Evolutionary conservation across 2,329 filamentous ascomycete genomes (phyloP).

Genomic region (Emergomyces orientalis): DNA sequence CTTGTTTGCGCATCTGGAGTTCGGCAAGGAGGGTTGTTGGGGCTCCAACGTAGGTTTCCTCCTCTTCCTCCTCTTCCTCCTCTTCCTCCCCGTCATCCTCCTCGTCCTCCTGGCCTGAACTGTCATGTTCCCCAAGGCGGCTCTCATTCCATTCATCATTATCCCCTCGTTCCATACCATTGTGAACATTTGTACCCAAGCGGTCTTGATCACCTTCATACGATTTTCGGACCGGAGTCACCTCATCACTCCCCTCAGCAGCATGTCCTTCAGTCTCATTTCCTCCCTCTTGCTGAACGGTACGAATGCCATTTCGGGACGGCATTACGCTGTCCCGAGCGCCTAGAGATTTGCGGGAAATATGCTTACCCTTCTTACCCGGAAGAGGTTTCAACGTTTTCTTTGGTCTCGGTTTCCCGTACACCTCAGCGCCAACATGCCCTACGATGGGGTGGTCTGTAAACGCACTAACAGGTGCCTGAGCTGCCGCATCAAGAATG

Average conservation of each 20-base stretch:
- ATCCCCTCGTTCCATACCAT: slow-evolving; percentile 13
- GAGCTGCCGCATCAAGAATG: slow-evolving; percentile 81
- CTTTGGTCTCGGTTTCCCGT: slow-evolving; percentile 33
- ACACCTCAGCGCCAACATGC: slow-evolving; percentile 63
- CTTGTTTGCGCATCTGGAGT: slow-evolving; percentile 79
- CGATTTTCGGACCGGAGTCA: slow-evolving; percentile 13
- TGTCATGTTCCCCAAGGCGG: not conserved
- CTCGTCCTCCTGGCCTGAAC: slow-evolving; percentile 10
- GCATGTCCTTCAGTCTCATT: slow-evolving; percentile 18
- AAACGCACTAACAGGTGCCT: slow-evolving; percentile 81
- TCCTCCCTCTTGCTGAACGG: slow-evolving; percentile 11
- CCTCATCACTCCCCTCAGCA: slow-evolving; percentile 13
- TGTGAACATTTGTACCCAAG: slow-evolving; percentile 3
- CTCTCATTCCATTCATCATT: slow-evolving; percentile 19
- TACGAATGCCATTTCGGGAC: slow-evolving; percentile 13
- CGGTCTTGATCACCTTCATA: slow-evolving; percentile 13
- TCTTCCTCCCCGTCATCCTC: slow-evolving; percentile 34
- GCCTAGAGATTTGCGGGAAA: not conserved
- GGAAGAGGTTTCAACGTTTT: slow-evolving; percentile 22
- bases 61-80: slow-evolving; percentile 39
- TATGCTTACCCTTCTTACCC: not conserved
- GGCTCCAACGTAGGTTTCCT: slow-evolving; percentile 50
- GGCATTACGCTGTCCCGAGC: slow-evolving; percentile 18
- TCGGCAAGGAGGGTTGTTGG: slow-evolving; percentile 91
- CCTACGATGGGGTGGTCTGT: slow-evolving; percentile 81